phyloP scores from a whole-genome alignment of 1,284 basidiomycete genomes.

The Heterobasidion parviporum region DNA sequence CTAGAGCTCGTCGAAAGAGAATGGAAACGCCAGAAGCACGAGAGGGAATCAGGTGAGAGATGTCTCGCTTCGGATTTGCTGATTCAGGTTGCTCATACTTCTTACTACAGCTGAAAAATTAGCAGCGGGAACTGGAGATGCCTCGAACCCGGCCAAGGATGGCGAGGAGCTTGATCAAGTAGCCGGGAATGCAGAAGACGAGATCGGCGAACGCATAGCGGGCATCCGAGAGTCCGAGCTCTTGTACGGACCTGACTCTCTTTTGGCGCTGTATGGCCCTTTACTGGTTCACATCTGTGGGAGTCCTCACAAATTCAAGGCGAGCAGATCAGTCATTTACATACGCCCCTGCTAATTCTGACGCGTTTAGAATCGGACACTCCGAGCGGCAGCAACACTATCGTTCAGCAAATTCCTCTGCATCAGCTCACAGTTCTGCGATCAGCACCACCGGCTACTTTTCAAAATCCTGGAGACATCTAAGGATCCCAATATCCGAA shows the following conservation, averaged over 20 bases:
- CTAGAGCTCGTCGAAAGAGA: slow-evolving; percentile 96
- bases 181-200: slow-evolving; percentile 95
- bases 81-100: neutral
- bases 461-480: slow-evolving; percentile 94
- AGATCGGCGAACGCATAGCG: slow-evolving; percentile 90
- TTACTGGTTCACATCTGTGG: slow-evolving; percentile 88
- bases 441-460: slow-evolving; percentile 79
- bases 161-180: slow-evolving; percentile 94
- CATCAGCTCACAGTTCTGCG: slow-evolving; percentile 91
- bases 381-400: slow-evolving; percentile 83
- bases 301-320: slow-evolving; percentile 83
- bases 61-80: neutral
- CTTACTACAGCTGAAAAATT: slow-evolving; percentile 43
- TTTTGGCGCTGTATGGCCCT: slow-evolving; percentile 83
- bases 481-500: slow-evolving; percentile 81
- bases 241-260: slow-evolving; percentile 77
- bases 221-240: slow-evolving; percentile 83
- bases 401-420: slow-evolving; percentile 96
- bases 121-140: slow-evolving; percentile 26
- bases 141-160: slow-evolving; percentile 44
- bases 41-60: slow-evolving; percentile 64
- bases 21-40: slow-evolving; percentile 94
- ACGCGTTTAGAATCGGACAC: slow-evolving; percentile 63
- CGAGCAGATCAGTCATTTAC: slow-evolving; percentile 18
- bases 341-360: neutral